Evolutionary conservation across 768 basidiomycete species (phyloP).

Genomic region (Hygrocybe coccinea): DNA sequence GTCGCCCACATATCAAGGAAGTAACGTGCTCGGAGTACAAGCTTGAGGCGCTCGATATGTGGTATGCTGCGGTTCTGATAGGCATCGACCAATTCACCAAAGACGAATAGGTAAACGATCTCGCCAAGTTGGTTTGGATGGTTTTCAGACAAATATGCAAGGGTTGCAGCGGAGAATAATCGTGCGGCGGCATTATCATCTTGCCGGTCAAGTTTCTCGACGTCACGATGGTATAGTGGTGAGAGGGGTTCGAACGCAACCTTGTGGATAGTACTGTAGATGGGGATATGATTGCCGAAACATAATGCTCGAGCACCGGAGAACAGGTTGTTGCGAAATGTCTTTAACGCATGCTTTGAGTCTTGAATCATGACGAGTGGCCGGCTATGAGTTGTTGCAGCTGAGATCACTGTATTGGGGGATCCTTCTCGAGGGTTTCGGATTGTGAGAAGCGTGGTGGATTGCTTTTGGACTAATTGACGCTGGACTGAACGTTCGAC

Average conservation of each 20-base stretch:
- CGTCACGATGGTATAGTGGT: slow-evolving; percentile 26
- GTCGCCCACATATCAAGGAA: slow-evolving; percentile 30
- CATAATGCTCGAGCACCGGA: slow-evolving; percentile 26
- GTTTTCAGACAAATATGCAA: slow-evolving; percentile 22
- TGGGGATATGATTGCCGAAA: slow-evolving; percentile 20
- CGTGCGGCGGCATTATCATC: slow-evolving; percentile 42
- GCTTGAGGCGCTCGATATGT: slow-evolving; percentile 23
- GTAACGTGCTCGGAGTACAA: slow-evolving; percentile 28
- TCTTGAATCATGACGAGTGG: slow-evolving; percentile 24
- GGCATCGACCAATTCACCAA: slow-evolving; percentile 36
- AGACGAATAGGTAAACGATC: slow-evolving; percentile 37
- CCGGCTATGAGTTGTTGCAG: background rate
- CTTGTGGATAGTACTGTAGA: slow-evolving; percentile 18
- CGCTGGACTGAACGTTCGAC: slow-evolving; percentile 27
- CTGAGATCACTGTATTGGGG: slow-evolving; percentile 2
- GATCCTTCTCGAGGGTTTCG: background rate
- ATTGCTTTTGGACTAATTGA: slow-evolving; percentile 18
- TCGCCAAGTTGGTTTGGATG: slow-evolving; percentile 24
- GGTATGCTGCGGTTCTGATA: slow-evolving; percentile 31
- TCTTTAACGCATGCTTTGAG: slow-evolving; percentile 31
- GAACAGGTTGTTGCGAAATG: slow-evolving; percentile 27
- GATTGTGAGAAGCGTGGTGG: slow-evolving; percentile 6
- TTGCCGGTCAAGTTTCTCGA: slow-evolving; percentile 39
- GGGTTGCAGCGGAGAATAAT: slow-evolving; percentile 32
- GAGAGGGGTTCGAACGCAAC: slow-evolving; percentile 14